Base-by-base conservation (phyloP, 768 basidiomycete genomes). In the Pisolithus microcarpus region DNA sequence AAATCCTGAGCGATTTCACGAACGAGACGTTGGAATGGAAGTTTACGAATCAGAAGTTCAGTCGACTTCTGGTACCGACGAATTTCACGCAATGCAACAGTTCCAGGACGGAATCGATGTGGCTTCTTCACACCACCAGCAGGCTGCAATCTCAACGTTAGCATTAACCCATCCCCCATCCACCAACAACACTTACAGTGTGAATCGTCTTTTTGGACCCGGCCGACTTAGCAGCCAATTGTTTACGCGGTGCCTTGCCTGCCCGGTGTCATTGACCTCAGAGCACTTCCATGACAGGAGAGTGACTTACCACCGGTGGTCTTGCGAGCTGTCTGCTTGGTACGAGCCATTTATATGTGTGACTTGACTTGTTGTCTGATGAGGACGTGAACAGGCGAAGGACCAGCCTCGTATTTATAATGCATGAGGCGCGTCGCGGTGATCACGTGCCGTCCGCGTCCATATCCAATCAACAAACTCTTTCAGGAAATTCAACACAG, bases 51-150 rank as follows among this genome's bases (percentile, higher is more conserved):
- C 49, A 91, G 76, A 53, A 90, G 75, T 72, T 91, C 87, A 48
- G 87, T 90, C 55, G 85, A 88, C 74, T 87, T 88, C 72, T 91
- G 89, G 78, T 91, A 90, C 42, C 87, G 79, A 69, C 87, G 72
- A 64, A 91, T 91, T 74, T 91, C 90, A 73, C 88, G 87, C 58
- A 92, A 85, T 57, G 90, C 89, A 59, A 91, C 91, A 31, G 89
- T 91, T 72, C 90, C 80, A 43, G 82, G 82, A 60, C 82, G 74
- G 79, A 87, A 89, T 54, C 87, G 79, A 76, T 91, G 89, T 56
- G 87, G 89, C 79, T 91, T 92, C 85, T 91, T 91, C 56, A 91
- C 89, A 78, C 90, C 89, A 75, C 89, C 89, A 56, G 88, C 79
- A 37, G 82, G 70, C 67, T 75, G 72, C 53, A 49, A 13, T 6